Base-by-base conservation (phyloP, 257 asterid species). In the Plantago elongata region DNA sequence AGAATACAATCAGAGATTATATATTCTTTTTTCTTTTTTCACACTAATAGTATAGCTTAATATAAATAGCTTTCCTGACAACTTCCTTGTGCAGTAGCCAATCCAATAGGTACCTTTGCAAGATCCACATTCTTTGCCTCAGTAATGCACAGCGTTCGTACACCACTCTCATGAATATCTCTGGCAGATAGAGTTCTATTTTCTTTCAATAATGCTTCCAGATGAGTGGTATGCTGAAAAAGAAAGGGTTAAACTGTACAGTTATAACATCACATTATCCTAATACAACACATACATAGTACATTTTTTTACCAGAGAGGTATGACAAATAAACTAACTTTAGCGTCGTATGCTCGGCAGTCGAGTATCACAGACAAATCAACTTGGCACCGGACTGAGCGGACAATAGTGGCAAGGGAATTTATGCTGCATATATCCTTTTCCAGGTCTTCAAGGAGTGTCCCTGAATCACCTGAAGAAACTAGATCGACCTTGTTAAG, bases 401-500 rank as follows among this genome's bases (percentile, higher is more conserved):
- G 86, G 57, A 89, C 76, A 51, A 92, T 74, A 66, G 63, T 80
- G 57, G 95, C 96, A 16, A 92, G 95, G 65, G 95, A 84, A 70
- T 92, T 92, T 57, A 92, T 83, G 50, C 65, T 68, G 42, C 63
- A 80, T 51, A 92, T 89, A 82, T 92, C 99, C 63, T 79, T 80
- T 80, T 89, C 96, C 69, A 92, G 83, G 69, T 86, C 92, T 68
- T 80, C 84, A 42, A 89, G n/a, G 50, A 15, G 56, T 48, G 42
- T 77, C 49, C 74, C 84, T 43, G 88, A 69, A 51, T 75, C 86
- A 29, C 73, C 82, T 45, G 81, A 70, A 59, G 86, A 70, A 64
- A 87, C 84, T 65, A 84, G 81, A 85, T 92, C 99, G 70, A 92
- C 78, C 76, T 92, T 92, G 77, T 92, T 92, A 72, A 92, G 95